phyloP scores from a whole-genome alignment of 768 basidiomycete species.

The Amanita fuliginea region DNA sequence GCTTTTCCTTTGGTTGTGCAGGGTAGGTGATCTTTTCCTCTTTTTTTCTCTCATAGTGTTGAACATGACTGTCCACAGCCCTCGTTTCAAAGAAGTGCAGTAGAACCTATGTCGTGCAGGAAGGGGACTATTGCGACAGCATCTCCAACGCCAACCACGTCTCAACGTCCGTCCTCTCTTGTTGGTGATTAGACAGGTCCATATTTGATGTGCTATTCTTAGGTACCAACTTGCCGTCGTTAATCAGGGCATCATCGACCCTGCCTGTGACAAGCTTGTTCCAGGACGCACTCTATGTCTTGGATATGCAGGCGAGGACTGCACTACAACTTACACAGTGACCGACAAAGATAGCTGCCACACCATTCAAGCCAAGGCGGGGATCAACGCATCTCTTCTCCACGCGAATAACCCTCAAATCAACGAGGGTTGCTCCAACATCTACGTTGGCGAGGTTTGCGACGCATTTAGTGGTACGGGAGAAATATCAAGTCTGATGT shows the following conservation, averaged over 20 bases:
- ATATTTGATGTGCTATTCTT: slow-evolving; percentile 2
- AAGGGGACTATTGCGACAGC: slow-evolving; percentile 53
- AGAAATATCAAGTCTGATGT: not conserved
- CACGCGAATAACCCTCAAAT: slow-evolving; percentile 70
- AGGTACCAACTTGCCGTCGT: slow-evolving; percentile 68
- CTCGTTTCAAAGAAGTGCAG: slow-evolving; percentile 33
- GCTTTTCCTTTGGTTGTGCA: slow-evolving; percentile 29
- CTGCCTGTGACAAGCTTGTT: slow-evolving; percentile 46
- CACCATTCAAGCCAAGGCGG: slow-evolving; percentile 23
- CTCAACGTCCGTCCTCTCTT: slow-evolving; percentile 36
- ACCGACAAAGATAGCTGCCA: slow-evolving; percentile 46
- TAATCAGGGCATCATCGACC: slow-evolving; percentile 41
- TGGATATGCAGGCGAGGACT: slow-evolving; percentile 49
- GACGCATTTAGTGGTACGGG: not conserved
- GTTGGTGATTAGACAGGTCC: not conserved
- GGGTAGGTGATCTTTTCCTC: slow-evolving; percentile 17
- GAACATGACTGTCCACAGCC: slow-evolving; percentile 12
- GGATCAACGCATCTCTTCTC: slow-evolving; percentile 44
- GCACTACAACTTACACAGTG: slow-evolving; percentile 49
- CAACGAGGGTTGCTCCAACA: slow-evolving; percentile 40
- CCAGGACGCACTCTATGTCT: slow-evolving; percentile 48
- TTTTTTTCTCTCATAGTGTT: not conserved
- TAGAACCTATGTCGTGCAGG: slow-evolving; percentile 47
- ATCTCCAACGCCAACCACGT: slow-evolving; percentile 53
- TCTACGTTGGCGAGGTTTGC: slow-evolving; percentile 67